These are phyloP conservation scores for Metarhizium robertsii DNA, from an alignment of 2,329 filamentous ascomycete genomes.

Conservation along the genomic window DNA sequence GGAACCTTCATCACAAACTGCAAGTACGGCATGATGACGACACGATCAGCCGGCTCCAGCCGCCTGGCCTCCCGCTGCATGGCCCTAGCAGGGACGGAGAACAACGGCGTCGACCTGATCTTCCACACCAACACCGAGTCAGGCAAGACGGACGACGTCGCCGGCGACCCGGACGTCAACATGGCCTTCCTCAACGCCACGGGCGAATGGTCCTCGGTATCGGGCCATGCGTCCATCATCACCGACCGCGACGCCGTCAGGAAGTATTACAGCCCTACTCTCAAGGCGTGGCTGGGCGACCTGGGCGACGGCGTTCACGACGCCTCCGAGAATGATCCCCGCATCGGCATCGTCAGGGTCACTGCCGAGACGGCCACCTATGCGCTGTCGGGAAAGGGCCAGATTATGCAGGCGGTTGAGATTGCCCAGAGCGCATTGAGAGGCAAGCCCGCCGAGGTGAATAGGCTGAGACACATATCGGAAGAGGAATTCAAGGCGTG, in stretches of 20 bases:
- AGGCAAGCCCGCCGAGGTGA: slow-evolving; percentile 62
- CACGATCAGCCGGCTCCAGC: slow-evolving; percentile 54
- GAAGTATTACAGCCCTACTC: slow-evolving; percentile 63
- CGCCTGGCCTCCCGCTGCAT: slow-evolving; percentile 74
- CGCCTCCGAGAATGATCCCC: slow-evolving; percentile 70
- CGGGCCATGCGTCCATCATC: slow-evolving; percentile 61
- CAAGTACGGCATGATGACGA: slow-evolving; percentile 90
- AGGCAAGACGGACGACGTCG: slow-evolving; percentile 76
- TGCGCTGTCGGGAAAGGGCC: slow-evolving; percentile 51
- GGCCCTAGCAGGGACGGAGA: slow-evolving; percentile 75
- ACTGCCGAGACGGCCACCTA: slow-evolving; percentile 66
- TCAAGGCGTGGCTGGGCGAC: slow-evolving; percentile 84
- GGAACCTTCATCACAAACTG: slow-evolving; percentile 57
- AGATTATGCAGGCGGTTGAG: slow-evolving; percentile 57
- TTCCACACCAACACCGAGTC: slow-evolving; percentile 91
- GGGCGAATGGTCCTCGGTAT: slow-evolving; percentile 80
- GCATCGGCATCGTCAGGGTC: slow-evolving; percentile 73
- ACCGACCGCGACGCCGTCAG: slow-evolving; percentile 59
- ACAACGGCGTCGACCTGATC: slow-evolving; percentile 69
- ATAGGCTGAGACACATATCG: slow-evolving; percentile 66
- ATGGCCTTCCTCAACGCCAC: slow-evolving; percentile 67
- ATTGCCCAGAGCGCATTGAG: slow-evolving; percentile 67
- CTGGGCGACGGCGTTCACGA: slow-evolving; percentile 77
- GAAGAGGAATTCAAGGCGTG: slow-evolving; percentile 57
- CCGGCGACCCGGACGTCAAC: slow-evolving; percentile 65